Evolutionary conservation across 1,139 yeast genomes (phyloP).

Genomic region (Groenewaldozyma auringiensis): DNA sequence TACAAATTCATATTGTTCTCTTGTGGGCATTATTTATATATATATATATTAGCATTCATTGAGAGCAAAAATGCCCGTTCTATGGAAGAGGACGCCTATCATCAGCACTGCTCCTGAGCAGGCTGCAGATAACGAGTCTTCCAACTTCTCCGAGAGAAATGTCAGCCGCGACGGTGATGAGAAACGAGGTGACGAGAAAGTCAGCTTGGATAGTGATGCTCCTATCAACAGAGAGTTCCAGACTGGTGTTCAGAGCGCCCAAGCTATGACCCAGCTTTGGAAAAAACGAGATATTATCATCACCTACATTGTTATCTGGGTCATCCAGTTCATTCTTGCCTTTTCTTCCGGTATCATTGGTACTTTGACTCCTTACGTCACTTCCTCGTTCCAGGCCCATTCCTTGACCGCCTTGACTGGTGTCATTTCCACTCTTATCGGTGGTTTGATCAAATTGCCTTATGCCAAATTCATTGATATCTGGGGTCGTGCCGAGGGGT

Average conservation of each 20-base stretch:
- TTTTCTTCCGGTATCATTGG: slow-evolving; percentile 6
- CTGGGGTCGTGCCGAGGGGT: slow-evolving; percentile 32
- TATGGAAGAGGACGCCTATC: too few relatives aligned
- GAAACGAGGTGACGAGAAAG: too few relatives aligned
- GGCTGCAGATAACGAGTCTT: too few relatives aligned
- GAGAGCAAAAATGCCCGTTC: too few relatives aligned
- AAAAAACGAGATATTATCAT: slow-evolving; percentile 6
- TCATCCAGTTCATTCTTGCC: slow-evolving; percentile 12
- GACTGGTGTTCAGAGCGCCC: slow-evolving; percentile 9
- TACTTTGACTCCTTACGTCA: slow-evolving; percentile 11
- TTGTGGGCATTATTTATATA: too few relatives aligned
- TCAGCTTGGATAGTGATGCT: too few relatives aligned
- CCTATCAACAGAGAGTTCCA: slow-evolving; percentile 7
- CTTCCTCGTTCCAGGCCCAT: slow-evolving; percentile 9
- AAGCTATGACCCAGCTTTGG: slow-evolving; percentile 11
- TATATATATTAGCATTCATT: too few relatives aligned
- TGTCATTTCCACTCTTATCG: slow-evolving; percentile 36
- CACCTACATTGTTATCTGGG: slow-evolving; percentile 10
- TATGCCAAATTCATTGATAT: slow-evolving; percentile 28
- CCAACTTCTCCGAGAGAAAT: too few relatives aligned
- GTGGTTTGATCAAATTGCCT: slow-evolving; percentile 47
- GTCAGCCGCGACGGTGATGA: too few relatives aligned
- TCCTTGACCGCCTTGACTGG: slow-evolving; percentile 20
- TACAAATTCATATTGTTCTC: too few relatives aligned
- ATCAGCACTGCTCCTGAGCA: too few relatives aligned